Evolutionary conservation across 2,329 filamentous ascomycete species (phyloP), one percentile per base, ranked within the genome.

Genomic region (Simplicillium aogashimaense): DNA sequence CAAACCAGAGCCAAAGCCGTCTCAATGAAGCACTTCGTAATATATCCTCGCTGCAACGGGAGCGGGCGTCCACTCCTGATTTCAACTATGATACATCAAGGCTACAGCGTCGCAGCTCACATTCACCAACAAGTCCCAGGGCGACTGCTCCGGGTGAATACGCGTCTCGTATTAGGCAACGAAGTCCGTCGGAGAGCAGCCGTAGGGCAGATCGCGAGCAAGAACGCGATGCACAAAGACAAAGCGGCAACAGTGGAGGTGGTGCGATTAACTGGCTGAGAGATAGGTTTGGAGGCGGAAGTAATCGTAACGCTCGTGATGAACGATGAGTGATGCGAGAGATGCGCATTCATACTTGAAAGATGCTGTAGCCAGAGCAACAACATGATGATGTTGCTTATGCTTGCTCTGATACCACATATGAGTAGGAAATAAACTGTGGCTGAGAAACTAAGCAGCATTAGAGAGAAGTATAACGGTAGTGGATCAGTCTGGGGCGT

Each of bases 191-290:
- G 0, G 50, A 61, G 36, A 56, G 52, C 42, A 61, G 53, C 34
- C 59, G 59, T 18, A 25, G 20, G 20, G 20, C 20, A 25, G 20
- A 25, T 5, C 20, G 20, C 9, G 20, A 25, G 9, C 20, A 42
- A 9, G 53, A 56, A 12, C 56, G 58, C 28, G 54, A 55, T 4
- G 51, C 58, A 14, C 53, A 56, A n/a, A 51, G 53, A 20, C 47
- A 49, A 25, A 53, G 58, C n/a, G 53, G 55, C 3, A 50, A 55
- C 31, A 53, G 59, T 15, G 54, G 56, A 3, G 50, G 55, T 31
- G 60, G 64, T 3, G 60, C 66, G 28, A 47, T 70, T 1, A 55
- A 57, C 42, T 71, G 68, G 68, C 48, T 72, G 15, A 61, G 67
- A 36, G 63, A 63, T 34, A 60, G 58, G 31, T 66, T 70, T 29